Conservation (phyloP, 1,284 basidiomycete genomes). For the Naganishia albida region DNA sequence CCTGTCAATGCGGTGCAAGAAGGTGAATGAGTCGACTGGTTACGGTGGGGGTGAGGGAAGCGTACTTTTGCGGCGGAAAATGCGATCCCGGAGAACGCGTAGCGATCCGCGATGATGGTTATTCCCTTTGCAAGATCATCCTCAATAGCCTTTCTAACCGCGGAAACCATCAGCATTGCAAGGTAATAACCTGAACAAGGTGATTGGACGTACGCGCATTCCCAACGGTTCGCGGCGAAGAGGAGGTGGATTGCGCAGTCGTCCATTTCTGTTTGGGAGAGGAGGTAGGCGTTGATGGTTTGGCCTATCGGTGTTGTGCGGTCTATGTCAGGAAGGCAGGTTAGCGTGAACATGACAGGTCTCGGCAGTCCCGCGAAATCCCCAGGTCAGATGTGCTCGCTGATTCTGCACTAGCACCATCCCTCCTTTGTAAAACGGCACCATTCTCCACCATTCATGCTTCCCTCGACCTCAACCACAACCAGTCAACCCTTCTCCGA, state of each 20-base stretch:
- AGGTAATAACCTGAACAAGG: neutral
- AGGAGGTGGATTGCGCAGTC: constrained; percentile 90
- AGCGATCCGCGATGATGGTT: constrained; percentile 84
- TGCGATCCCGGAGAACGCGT: constrained; percentile 94
- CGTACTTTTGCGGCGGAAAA: constrained; percentile 82
- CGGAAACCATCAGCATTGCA: neutral
- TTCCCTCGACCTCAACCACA: neutral
- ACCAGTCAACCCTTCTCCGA: neutral
- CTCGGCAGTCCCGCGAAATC: no score
- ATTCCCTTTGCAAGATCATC: constrained; percentile 66
- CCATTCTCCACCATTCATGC: no score
- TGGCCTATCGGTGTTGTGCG: constrained; percentile 86
- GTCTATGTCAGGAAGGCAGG: constrained; percentile 59
- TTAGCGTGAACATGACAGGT: no score
- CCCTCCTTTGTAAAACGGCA: no score
- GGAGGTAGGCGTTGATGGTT: constrained; percentile 92
- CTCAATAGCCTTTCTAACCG: constrained; percentile 65
- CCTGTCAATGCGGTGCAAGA: constrained; percentile 46
- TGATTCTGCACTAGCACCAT: no score
- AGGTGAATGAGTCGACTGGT: neutral
- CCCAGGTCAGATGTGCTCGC: no score
- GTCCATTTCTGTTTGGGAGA: constrained; percentile 78
- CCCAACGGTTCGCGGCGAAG: constrained; percentile 97
- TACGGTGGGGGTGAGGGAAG: constrained; percentile 36
- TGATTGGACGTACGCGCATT: constrained; percentile 69